Percentiles rank a stretch among this genome's conserved stretches.
Evolutionary conservation across 164 flowering plant genomes (phyloP).

Genomic region (Tetrastigma voinierianum): DNA sequence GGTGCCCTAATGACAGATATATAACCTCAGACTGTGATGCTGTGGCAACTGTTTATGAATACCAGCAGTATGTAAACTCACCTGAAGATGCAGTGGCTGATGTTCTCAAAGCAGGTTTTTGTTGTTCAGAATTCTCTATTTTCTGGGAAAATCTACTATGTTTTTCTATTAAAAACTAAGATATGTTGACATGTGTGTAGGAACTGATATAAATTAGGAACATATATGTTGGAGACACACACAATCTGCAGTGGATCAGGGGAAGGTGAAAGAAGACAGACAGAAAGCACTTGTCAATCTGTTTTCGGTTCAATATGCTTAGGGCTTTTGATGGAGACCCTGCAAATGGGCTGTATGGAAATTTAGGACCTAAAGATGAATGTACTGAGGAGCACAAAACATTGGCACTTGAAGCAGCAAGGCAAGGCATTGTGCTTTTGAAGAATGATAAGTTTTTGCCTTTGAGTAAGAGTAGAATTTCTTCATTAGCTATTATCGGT

Average conservation of each 20-base stretch:
- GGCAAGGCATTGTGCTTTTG: slow-evolving; percentile 88
- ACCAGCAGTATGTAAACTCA: slow-evolving; percentile 55
- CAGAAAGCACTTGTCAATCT: slow-evolving; percentile 78
- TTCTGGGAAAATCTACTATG: too few species aligned
- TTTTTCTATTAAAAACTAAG: too few species aligned
- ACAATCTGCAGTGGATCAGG: slow-evolving; percentile 55
- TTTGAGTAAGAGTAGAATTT: slow-evolving; percentile 32
- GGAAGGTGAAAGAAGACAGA: slow-evolving; percentile 70
- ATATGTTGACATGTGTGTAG: slow-evolving; percentile 29
- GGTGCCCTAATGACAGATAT: slow-evolving; percentile 51
- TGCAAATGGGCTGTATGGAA: slow-evolving; percentile 44
- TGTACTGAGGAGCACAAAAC: slow-evolving; percentile 62
- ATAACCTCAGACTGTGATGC: slow-evolving; percentile 97
- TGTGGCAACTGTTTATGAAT: slow-evolving; percentile 76
- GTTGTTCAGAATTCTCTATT: too few species aligned
- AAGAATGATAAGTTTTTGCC: slow-evolving; percentile 87
- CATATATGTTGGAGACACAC: slow-evolving; percentile 62
- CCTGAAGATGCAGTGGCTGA: slow-evolving; percentile 84
- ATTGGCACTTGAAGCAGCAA: slow-evolving; percentile 86
- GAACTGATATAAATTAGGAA: slow-evolving; percentile 90
- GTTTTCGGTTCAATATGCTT: slow-evolving; percentile 76
- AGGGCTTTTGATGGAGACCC: slow-evolving; percentile 81
- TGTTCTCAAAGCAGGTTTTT: slow-evolving; percentile 86
- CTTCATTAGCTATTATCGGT: slow-evolving; percentile 80
- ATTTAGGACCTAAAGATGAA: slow-evolving; percentile 65